A percentile compares a stretch with the other conserved stretches of the same genome.
Conservation (phyloP, 768 basidiomycete genomes). For the Agrocybe pediades region DNA sequence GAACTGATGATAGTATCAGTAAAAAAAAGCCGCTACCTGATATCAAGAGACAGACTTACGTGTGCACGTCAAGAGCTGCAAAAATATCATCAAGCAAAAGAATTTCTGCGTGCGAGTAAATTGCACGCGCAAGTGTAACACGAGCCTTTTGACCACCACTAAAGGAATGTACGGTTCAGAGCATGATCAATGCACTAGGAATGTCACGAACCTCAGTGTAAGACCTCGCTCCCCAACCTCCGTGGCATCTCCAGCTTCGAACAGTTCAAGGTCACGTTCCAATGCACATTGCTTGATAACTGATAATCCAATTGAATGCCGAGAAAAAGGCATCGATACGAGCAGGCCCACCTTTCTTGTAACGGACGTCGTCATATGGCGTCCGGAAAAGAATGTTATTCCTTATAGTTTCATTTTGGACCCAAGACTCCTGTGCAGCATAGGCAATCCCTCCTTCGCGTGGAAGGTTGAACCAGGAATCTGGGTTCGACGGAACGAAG, state of each 20-base stretch:
- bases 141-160: slow-evolving; percentile 55
- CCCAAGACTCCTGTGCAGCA: slow-evolving; percentile 86
- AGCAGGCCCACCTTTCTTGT: slow-evolving; percentile 49
- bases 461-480: slow-evolving; percentile 73
- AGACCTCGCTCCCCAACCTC: slow-evolving; percentile 72
- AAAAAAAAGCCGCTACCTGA: neutral
- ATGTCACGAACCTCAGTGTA: slow-evolving; percentile 36
- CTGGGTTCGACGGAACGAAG: slow-evolving; percentile 48
- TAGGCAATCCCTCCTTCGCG: slow-evolving; percentile 72
- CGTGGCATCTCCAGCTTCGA: slow-evolving; percentile 64
- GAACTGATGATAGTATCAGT: slow-evolving; percentile 59
- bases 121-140: slow-evolving; percentile 44
- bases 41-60: slow-evolving; percentile 8
- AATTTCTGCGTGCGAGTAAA: slow-evolving; percentile 54
- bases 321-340: no score
- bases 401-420: slow-evolving; percentile 77
- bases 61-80: slow-evolving; percentile 54
- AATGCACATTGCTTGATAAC: slow-evolving; percentile 73
- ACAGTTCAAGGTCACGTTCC: slow-evolving; percentile 67
- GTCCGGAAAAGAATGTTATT: slow-evolving; percentile 86
- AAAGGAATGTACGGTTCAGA: neutral
- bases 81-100: slow-evolving; percentile 75
- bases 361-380: slow-evolving; percentile 73
- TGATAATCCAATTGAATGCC: no score
- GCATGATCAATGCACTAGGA: neutral